Evolutionary conservation across 768 basidiomycete species (phyloP), one percentile per base, ranked within the genome.

Genomic region (Coprinopsis sp.): DNA sequence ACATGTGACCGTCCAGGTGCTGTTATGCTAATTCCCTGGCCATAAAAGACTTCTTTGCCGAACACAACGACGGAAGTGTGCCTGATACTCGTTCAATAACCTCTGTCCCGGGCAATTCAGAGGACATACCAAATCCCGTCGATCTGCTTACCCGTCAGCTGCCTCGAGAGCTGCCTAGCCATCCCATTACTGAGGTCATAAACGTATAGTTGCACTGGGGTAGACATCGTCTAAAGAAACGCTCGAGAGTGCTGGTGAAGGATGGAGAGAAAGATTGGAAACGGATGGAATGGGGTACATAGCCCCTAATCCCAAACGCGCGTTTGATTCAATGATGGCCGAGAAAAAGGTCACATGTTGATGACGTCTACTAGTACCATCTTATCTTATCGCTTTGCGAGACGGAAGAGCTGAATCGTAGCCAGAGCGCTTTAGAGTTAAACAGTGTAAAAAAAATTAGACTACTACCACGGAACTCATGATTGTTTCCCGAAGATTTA

Each of bases 61-160:
- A 81, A 96, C 3, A 85, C 82, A 37, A 96, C 92, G 18, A 97
- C 77, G 13, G 90, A 91, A 0, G 94, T 95, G 65, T 98, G 94
- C 92, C 91, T 47, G 19, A 40, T 2, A 14, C 24, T 29, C 16
- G 11, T n/a, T 33, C 28, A 34, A 25, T 40, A 4, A 41, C 16
- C 16, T 21, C 4, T 11, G 12, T 37, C 18, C 11, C 1, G 19
- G 10, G 12, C 16, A 28, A 29, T 16, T 8, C 8, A n/a, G 3
- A 37, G 18, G 5, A 23, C 76, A 53, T 45, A 90, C 93, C 94
- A 98, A 43, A 98, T 82, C 0, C 94, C 94, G 51, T 96, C 90
- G 44, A 96, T 91, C 64, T 93, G 91, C 43, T 80, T 78, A 4
- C 94, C 94, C 0, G 87, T 87, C 31, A 96, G 72, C 63, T 87